Conservation (phyloP, 2,329 filamentous ascomycete species). For the Sarocladium kiliense region DNA sequence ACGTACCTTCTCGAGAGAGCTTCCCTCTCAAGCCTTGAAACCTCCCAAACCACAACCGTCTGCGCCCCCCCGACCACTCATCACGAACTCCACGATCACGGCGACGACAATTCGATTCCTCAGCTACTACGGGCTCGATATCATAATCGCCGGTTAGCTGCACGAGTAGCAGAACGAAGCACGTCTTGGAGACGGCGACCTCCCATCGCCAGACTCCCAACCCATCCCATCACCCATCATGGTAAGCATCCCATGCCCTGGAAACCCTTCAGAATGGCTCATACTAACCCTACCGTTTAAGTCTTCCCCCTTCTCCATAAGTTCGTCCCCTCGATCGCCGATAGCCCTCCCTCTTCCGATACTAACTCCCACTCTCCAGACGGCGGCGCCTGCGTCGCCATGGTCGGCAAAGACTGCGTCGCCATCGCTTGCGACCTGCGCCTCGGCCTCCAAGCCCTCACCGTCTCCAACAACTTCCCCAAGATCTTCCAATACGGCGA, state of each 20-base stretch:
- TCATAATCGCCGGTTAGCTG: conserved; percentile 5
- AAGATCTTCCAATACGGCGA: conserved; percentile 98
- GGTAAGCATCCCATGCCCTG: conserved; percentile 17
- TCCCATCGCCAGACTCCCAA: conserved; percentile 12
- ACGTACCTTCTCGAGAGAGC: conserved; percentile 13
- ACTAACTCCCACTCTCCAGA: conserved; percentile 34
- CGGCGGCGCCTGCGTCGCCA: conserved; percentile 93
- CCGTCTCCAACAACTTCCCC: conserved; percentile 99
- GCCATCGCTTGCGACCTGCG: conserved; percentile 99
- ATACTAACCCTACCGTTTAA: conserved; percentile 36
- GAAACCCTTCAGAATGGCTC: not conserved
- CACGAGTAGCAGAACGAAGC: not conserved
- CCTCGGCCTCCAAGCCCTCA: conserved; percentile 91
- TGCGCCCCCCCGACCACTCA: conserved; percentile 9
- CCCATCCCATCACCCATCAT: conserved; percentile 18
- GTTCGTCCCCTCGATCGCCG: conserved; percentile 46
- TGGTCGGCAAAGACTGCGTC: conserved; percentile 99
- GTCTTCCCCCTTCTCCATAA: conserved; percentile 94
- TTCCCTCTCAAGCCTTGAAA: conserved; percentile 18
- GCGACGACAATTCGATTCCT: conserved; percentile 12
- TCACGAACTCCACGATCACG: conserved; percentile 14
- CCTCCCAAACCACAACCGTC: conserved; percentile 15
- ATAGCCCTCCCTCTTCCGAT: not conserved
- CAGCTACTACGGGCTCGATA: not conserved
- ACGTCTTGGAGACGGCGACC: conserved; percentile 2